phyloP scores from a whole-genome alignment of 108 stramenopile genomes.

The Fragilaria crotonensis region DNA sequence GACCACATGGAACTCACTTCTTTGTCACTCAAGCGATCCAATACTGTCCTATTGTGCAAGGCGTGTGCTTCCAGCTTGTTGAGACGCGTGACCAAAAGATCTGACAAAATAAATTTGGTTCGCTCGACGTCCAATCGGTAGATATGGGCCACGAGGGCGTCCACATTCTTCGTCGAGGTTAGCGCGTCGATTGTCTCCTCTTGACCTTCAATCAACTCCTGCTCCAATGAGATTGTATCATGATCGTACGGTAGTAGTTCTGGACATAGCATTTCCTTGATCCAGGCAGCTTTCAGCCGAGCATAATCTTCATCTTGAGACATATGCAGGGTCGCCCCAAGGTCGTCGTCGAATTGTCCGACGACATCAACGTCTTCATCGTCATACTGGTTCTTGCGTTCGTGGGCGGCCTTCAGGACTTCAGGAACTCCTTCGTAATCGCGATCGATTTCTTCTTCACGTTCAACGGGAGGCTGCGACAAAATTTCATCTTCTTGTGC shows the following conservation, averaged over 20 bases:
- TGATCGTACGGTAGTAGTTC: constrained; percentile 54
- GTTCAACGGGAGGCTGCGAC: no score
- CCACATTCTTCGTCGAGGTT: constrained; percentile 9
- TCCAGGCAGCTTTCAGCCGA: constrained; percentile 51
- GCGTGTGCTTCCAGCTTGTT: constrained; percentile 71
- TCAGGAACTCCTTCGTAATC: no score
- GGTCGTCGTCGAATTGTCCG: not conserved
- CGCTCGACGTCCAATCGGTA: constrained; percentile 64
- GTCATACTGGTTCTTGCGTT: no score
- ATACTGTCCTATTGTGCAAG: constrained; percentile 43
- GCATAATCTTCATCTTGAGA: constrained; percentile 44
- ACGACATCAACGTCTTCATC: constrained; percentile 4
- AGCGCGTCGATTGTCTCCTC: constrained; percentile 54
- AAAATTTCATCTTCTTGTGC: no score
- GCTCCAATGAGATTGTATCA: constrained; percentile 33
- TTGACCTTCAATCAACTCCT: constrained; percentile 39
- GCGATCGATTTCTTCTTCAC: no score
- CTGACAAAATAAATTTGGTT: constrained; percentile 55
- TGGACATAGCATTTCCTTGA: constrained; percentile 54
- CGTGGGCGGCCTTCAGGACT: no score
- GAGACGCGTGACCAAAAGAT: constrained; percentile 55
- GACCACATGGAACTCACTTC: constrained; percentile 44
- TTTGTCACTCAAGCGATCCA: constrained; percentile 64
- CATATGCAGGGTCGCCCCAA: constrained; percentile 8
- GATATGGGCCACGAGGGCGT: constrained; percentile 44